These are phyloP conservation scores for Fomitopsis betulina DNA, from an alignment of 1,284 basidiomycete genomes.

Conservation along the genomic window DNA sequence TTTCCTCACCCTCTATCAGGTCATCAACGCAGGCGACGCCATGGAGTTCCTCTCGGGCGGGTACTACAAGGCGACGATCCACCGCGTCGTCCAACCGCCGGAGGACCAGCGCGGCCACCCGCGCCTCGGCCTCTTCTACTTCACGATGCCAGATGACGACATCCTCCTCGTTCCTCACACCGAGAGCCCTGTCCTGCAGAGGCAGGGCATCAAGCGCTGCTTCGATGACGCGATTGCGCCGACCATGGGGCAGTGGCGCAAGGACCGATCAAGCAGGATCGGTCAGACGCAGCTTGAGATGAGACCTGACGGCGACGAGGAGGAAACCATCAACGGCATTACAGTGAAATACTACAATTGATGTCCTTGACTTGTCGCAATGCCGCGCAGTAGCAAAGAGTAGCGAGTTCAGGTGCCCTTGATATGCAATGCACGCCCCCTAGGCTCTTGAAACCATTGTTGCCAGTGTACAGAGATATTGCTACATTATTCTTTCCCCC, in stretches of 20 bases:
- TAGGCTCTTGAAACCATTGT: not conserved
- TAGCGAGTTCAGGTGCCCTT: no score
- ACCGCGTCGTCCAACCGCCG: slow-evolving; percentile 41
- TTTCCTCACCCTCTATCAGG: slow-evolving; percentile 21
- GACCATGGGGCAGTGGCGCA: slow-evolving; percentile 34
- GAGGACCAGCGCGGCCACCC: slow-evolving; percentile 41
- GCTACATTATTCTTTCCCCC: not conserved
- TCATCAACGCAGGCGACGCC: slow-evolving; percentile 59
- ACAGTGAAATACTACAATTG: slow-evolving; percentile 41
- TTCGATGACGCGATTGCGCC: slow-evolving; percentile 30
- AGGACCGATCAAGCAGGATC: slow-evolving; percentile 29
- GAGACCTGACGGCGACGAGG: slow-evolving; percentile 35
- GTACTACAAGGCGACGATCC: slow-evolving; percentile 33
- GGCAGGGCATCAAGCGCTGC: slow-evolving; percentile 26
- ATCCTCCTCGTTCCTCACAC: slow-evolving; percentile 33
- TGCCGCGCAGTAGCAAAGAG: no score
- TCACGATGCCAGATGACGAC: slow-evolving; percentile 26
- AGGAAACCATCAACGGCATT: slow-evolving; percentile 40
- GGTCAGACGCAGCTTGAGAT: slow-evolving; percentile 28
- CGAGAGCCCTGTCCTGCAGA: slow-evolving; percentile 37
- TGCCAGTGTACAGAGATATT: not conserved
- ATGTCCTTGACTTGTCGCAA: no score
- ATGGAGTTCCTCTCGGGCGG: slow-evolving; percentile 54
- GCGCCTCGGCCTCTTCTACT: slow-evolving; percentile 51
- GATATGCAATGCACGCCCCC: no score